Conservation (phyloP, 352 stramenopile species). For the Phytophthora multivora region DNA sequence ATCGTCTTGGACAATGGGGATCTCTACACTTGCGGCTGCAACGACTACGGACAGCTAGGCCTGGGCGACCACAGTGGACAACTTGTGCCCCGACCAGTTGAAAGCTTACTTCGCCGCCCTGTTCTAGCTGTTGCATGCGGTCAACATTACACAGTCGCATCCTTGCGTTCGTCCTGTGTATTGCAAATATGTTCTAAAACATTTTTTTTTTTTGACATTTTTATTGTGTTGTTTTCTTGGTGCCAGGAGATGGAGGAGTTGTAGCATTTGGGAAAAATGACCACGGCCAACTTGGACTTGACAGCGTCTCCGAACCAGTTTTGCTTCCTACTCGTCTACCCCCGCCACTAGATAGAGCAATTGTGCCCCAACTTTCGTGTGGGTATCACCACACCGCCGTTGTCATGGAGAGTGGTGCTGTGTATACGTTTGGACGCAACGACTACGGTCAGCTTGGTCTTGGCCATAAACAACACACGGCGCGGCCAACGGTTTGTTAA, state of each 20-base stretch:
- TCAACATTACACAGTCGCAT: conserved; percentile 89
- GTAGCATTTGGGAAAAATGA: conserved; percentile 94
- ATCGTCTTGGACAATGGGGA: conserved; percentile 80
- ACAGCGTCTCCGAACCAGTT: conserved; percentile 47
- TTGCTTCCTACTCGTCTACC: conserved; percentile 54
- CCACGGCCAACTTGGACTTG: conserved; percentile 89
- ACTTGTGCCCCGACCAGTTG: conserved; percentile 63
- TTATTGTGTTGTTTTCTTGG: too few species aligned
- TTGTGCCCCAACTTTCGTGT: conserved; percentile 82
- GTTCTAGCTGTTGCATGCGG: conserved; percentile 86
- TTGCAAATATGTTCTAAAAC: background rate
- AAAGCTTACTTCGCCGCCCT: conserved; percentile 45
- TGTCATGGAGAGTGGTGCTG: conserved; percentile 61
- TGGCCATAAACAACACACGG: conserved; percentile 78
- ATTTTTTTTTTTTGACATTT: background rate
- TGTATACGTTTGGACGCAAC: conserved; percentile 92
- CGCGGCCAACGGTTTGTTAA: conserved; percentile 42
- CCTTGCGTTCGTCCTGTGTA: conserved; percentile 42
- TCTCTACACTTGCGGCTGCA: conserved; percentile 89
- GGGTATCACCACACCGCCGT: conserved; percentile 93
- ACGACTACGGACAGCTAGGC: conserved; percentile 93
- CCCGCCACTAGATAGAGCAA: conserved; percentile 59
- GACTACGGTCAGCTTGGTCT: conserved; percentile 94
- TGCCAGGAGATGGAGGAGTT: conserved; percentile 56
- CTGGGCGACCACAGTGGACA: conserved; percentile 69